A percentile compares a stretch with the other conserved stretches of the same genome.
Evolutionary conservation across 768 basidiomycete species (phyloP).

Genomic region (Kwoniella sp.): DNA sequence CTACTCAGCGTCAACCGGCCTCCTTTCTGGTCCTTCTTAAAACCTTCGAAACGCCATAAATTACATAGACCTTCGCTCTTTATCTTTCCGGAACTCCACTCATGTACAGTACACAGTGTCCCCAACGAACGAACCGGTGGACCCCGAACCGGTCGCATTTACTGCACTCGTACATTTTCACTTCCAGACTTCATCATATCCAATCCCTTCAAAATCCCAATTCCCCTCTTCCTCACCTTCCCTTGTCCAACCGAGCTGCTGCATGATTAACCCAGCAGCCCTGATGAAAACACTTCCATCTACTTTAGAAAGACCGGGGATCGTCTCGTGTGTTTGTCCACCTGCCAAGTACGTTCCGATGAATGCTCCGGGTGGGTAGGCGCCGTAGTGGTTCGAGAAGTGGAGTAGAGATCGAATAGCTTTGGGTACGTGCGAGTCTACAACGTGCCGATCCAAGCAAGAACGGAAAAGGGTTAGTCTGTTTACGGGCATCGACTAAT

Average conservation of each 20-base stretch:
- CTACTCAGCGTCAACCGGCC: no score
- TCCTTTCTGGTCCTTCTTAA: no score
- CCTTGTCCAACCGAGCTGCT: slow-evolving; percentile 37
- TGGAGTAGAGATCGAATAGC: slow-evolving; percentile 38
- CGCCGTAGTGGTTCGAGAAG: slow-evolving; percentile 30
- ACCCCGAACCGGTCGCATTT: no score
- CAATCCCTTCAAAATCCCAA: slow-evolving; percentile 40
- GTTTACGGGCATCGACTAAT: no score
- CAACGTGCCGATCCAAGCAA: not conserved
- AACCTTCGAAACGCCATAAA: no score
- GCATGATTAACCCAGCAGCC: slow-evolving; percentile 42
- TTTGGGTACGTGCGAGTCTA: slow-evolving; percentile 48
- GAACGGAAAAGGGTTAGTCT: not conserved
- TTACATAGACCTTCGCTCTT: no score
- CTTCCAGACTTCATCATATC: slow-evolving; percentile 43
- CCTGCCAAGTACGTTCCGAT: slow-evolving; percentile 23
- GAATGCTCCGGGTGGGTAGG: slow-evolving; percentile 24
- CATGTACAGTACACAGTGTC: no score
- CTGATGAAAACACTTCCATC: slow-evolving; percentile 41
- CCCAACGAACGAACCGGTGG: no score
- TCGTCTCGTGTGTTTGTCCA: slow-evolving; percentile 30
- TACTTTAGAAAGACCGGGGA: slow-evolving; percentile 30
- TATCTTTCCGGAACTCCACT: no score
- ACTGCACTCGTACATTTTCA: not conserved
- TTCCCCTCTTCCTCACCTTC: slow-evolving; percentile 35